phyloP scores from a whole-genome alignment of 2,329 filamentous ascomycete genomes.

The Colletotrichum horii region DNA sequence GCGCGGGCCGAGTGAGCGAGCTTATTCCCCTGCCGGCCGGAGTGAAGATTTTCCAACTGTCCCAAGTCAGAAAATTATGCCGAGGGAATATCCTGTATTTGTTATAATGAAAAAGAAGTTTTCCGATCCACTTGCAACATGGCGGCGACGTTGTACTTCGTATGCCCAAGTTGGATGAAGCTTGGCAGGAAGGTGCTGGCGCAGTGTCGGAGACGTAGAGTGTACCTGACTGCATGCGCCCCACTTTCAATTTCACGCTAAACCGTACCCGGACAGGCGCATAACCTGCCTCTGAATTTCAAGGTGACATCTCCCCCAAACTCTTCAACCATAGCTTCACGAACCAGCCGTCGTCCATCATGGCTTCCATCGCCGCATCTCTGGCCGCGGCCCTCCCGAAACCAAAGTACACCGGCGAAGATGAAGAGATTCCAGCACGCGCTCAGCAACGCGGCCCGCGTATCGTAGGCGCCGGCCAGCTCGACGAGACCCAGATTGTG shows the following conservation, averaged over 20 bases:
- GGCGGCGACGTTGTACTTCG: background rate
- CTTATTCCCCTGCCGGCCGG: too few species aligned
- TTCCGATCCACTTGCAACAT: background rate
- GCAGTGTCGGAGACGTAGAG: background rate
- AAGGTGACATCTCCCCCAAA: conserved; percentile 18
- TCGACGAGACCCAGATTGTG: conserved; percentile 87
- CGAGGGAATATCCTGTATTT: too few species aligned
- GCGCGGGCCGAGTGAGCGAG: too few species aligned
- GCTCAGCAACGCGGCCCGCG: conserved; percentile 80
- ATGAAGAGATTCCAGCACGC: conserved; percentile 78
- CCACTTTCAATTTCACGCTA: background rate
- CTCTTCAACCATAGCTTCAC: conserved; percentile 8
- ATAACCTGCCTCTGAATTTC: conserved; percentile 22
- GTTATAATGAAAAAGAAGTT: background rate
- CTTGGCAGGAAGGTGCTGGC: background rate
- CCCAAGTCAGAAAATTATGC: too few species aligned
- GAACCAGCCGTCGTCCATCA: conserved; percentile 39
- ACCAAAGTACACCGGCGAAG: conserved; percentile 88
- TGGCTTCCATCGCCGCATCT: conserved; percentile 73
- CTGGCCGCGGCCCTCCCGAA: conserved; percentile 84
- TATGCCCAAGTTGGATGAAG: background rate
- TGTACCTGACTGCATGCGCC: background rate
- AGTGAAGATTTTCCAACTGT: too few species aligned
- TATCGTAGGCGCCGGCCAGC: conserved; percentile 78
- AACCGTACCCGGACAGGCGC: background rate